Evolutionary conservation across 208 protist genomes (phyloP).

Genomic region (Leishmania gerbilli): DNA sequence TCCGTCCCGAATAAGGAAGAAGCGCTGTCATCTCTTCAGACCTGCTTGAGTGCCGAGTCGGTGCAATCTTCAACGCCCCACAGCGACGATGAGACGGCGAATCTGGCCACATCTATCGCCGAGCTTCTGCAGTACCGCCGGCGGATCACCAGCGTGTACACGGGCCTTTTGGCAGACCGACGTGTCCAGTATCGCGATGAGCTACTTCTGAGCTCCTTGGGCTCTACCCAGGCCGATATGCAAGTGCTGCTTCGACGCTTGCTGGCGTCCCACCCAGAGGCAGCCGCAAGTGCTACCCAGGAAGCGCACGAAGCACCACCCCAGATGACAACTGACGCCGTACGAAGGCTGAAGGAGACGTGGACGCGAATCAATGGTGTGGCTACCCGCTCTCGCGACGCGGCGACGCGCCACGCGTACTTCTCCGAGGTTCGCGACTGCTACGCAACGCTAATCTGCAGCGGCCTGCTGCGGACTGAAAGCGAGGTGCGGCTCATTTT

Average conservation of each 20-base stretch:
- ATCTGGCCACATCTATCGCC: background rate
- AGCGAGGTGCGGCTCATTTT: slow-evolving; percentile 51
- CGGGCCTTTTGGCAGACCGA: slow-evolving; percentile 18
- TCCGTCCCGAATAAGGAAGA: background rate
- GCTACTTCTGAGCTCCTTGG: slow-evolving; percentile 4
- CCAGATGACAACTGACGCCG: slow-evolving; percentile 14
- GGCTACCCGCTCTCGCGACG: background rate
- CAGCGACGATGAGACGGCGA: background rate
- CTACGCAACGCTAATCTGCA: slow-evolving; percentile 61
- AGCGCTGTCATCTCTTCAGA: background rate
- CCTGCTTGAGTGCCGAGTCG: background rate
- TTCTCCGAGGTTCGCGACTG: slow-evolving; percentile 33
- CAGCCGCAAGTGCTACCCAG: too few relatives aligned
- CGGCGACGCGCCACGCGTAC: background rate
- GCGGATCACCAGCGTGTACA: background rate
- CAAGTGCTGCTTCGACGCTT: slow-evolving; percentile 3
- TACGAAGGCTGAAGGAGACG: slow-evolving; percentile 28
- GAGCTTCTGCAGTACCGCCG: background rate
- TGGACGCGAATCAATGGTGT: slow-evolving; percentile 29
- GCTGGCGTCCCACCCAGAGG: background rate
- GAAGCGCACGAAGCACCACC: background rate
- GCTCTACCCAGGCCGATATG: slow-evolving; percentile 4
- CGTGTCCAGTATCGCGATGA: slow-evolving; percentile 23
- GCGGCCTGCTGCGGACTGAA: slow-evolving; percentile 31
- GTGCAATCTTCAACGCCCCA: background rate